Evolutionary conservation across 176 grass and related monocot species (phyloP), one percentile per base, ranked within the genome.

Genomic region (Olyra latifolia): DNA sequence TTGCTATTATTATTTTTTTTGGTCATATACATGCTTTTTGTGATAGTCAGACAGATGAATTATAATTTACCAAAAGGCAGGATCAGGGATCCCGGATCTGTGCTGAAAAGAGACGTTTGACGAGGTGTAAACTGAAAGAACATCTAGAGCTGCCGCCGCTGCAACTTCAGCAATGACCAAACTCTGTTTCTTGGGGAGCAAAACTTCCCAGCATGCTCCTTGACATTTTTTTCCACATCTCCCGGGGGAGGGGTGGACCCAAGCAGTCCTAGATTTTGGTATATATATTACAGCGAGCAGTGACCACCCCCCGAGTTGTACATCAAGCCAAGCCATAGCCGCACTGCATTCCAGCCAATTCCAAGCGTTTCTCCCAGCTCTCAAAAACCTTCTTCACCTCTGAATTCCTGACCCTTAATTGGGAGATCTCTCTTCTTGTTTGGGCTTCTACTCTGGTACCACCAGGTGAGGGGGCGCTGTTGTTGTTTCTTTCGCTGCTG

Each of bases 211-310:
- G 54, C 32, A 28, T 20, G 43, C 17, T 32, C 52, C 53, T 64
- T 35, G 4, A 4, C 40, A 17, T 62, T 62, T 80, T 80, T 72
- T 80, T 62, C 86, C 75, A 84, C 69, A 6, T 74, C 52, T 88
- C 60, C 49, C 0, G 80, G 41, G 58, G 27, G 9, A 19, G 4
- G 23, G 7, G 10, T 0, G 41, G 19, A 10, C 79, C 79, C 55
- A 49, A 4, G 40, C 82, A 55, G 35, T 30, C 28, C 46, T 49
- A 77, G 87, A 74, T 82, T 66, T 85, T 6, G 30, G 32, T 77
- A 72, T 84, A 77, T 81, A 89, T 89, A 86, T 58, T 56, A 71
- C 72, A 85, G 63, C 46, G 30, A 66, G 78, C 48, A 76, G 66
- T 78, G 83, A 72, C 58, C 72, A 49, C 1, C 1, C 54, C 56